A percentile compares a stretch with the other conserved stretches of the same genome.
phyloP scores from a whole-genome alignment of 1,139 yeast genomes.

The Zygotorulaspora mrakii region DNA sequence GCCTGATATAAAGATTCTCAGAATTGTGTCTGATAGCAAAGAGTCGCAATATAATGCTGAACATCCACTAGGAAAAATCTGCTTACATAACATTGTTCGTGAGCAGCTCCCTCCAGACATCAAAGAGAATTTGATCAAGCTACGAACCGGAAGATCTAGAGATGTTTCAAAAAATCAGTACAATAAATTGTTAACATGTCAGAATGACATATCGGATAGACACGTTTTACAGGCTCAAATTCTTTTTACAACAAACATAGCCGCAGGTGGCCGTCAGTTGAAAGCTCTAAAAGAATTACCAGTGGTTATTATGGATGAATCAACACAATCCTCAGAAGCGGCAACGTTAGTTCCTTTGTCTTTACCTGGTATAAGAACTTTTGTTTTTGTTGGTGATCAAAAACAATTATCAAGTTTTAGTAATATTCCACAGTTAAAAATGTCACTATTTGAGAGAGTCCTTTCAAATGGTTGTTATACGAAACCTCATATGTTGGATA shows the following conservation, averaged over 20 bases:
- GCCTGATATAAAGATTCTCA: constrained; percentile 45
- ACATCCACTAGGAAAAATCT: constrained; percentile 56
- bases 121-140: constrained; percentile 43
- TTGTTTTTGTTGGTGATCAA: constrained; percentile 73
- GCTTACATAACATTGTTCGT: constrained; percentile 59
- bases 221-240: constrained; percentile 63
- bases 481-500: constrained; percentile 63
- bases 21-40: constrained; percentile 60
- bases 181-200: constrained; percentile 46
- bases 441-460: constrained; percentile 58
- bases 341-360: constrained; percentile 66
- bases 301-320: constrained; percentile 67
- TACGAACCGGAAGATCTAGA: constrained; percentile 42
- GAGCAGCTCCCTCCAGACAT: constrained; percentile 46
- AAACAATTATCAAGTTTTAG: constrained; percentile 60
- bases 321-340: constrained; percentile 71
- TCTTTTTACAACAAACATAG: constrained; percentile 67
- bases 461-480: constrained; percentile 53
- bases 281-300: constrained; percentile 55
- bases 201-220: constrained; percentile 45
- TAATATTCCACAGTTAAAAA: constrained; percentile 56
- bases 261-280: constrained; percentile 63
- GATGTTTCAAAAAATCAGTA: constrained; percentile 45
- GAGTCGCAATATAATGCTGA: constrained; percentile 54
- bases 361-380: constrained; percentile 61